Evolutionary conservation across 495 filamentous ascomycete species (phyloP).

Genomic region (Penicillium riverlandense): DNA sequence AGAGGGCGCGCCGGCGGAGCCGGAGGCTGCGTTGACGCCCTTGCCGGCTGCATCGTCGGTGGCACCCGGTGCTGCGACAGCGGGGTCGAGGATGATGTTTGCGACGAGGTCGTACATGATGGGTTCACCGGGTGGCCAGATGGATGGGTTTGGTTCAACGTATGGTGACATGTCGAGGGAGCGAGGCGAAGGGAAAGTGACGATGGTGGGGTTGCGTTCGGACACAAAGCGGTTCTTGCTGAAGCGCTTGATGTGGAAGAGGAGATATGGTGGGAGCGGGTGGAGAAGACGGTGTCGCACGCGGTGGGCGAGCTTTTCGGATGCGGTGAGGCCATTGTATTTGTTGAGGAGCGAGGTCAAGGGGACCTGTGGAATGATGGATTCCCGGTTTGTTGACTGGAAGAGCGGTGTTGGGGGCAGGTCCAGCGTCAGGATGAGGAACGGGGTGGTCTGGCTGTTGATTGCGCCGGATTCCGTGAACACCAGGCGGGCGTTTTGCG

Average conservation of each 20-base stretch:
- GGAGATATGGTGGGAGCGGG: constrained; percentile 83
- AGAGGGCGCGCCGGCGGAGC: constrained; percentile 39
- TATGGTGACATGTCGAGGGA: constrained; percentile 84
- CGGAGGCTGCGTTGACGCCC: constrained; percentile 68
- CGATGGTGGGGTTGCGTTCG: constrained; percentile 96
- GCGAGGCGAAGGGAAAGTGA: constrained; percentile 76
- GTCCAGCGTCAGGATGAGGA: constrained; percentile 87
- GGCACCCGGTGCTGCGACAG: constrained; percentile 72
- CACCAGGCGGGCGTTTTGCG: constrained; percentile 71
- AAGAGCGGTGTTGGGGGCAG: constrained; percentile 92
- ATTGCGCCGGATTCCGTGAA: constrained; percentile 89
- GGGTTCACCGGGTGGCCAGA: constrained; percentile 65
- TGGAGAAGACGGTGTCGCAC: constrained; percentile 86
- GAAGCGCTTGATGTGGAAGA: constrained; percentile 98
- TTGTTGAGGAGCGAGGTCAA: constrained; percentile 85
- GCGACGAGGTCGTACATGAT: constrained; percentile 95
- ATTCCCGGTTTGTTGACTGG: constrained; percentile 81
- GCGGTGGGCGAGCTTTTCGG: constrained; percentile 80
- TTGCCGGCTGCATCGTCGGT: constrained; percentile 75
- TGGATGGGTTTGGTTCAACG: constrained; percentile 63
- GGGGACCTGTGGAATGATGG: constrained; percentile 94
- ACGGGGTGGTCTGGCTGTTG: constrained; percentile 66
- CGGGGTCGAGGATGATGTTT: constrained; percentile 67
- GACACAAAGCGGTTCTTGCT: constrained; percentile 89
- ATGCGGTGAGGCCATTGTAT: constrained; percentile 83